A percentile compares a stretch with the other conserved stretches of the same genome.
phyloP scores from a whole-genome alignment of 768 basidiomycete species.

The Hypholoma sublateritium region DNA sequence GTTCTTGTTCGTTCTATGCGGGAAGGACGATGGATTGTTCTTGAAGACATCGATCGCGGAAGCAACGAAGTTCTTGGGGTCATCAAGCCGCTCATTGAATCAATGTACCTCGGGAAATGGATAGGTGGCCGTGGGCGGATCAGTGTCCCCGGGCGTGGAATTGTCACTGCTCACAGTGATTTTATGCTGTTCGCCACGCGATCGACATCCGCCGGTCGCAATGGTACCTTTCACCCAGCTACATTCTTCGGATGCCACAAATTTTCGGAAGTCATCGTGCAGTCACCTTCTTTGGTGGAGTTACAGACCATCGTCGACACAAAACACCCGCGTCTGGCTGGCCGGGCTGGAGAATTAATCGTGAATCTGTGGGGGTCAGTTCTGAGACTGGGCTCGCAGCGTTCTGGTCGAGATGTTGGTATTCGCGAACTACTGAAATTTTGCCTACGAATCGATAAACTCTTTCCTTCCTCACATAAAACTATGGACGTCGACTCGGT shows the following conservation, averaged over 20 bases:
- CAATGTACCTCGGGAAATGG: constrained; percentile 64
- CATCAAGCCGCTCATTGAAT: constrained; percentile 83
- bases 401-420: constrained; percentile 63
- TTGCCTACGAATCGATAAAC: constrained; percentile 66
- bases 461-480: constrained; percentile 52
- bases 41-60: constrained; percentile 91
- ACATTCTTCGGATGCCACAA: constrained; percentile 86
- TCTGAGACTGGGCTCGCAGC: constrained; percentile 45
- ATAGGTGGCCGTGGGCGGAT: constrained; percentile 71
- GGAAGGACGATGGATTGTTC: constrained; percentile 89
- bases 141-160: constrained; percentile 72
- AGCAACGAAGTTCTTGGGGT: constrained; percentile 88
- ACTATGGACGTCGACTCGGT: constrained; percentile 41
- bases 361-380: constrained; percentile 73
- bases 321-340: constrained; percentile 64
- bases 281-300: constrained; percentile 64
- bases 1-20: constrained; percentile 86
- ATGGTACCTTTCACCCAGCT: constrained; percentile 50
- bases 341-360: constrained; percentile 44
- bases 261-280: constrained; percentile 69
- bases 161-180: constrained; percentile 69
- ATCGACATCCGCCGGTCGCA: constrained; percentile 52
- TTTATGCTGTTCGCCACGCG: constrained; percentile 92
- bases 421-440: constrained; percentile 83
- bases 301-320: constrained; percentile 66